A percentile compares a stretch with the other conserved stretches of the same genome.
Conservation (phyloP, 257 asterid species). For the Gentiana straminea region DNA sequence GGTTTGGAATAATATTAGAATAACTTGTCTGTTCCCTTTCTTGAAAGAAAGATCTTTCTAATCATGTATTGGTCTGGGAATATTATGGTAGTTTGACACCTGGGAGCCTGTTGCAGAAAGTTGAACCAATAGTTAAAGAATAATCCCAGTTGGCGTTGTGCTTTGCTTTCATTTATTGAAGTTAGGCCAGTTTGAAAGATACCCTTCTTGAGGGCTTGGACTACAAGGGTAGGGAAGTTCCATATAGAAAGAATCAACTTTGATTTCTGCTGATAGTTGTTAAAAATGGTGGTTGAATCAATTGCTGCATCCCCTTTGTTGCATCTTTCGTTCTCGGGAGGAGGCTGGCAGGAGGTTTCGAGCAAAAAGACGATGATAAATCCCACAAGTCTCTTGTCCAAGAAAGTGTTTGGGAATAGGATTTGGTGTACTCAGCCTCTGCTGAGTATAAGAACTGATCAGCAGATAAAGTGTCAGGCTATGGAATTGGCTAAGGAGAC, state of each 20-base stretch:
- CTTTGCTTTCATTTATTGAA: background rate
- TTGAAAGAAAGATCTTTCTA: background rate
- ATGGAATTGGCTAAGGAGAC: conserved; percentile 63
- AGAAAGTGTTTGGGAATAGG: conserved; percentile 20
- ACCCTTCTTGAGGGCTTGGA: background rate
- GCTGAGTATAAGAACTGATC: conserved; percentile 12
- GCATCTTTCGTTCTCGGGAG: conserved; percentile 37
- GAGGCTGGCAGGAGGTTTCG: conserved; percentile 27
- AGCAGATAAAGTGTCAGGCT: conserved; percentile 55
- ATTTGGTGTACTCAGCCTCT: conserved; percentile 14
- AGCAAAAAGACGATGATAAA: conserved; percentile 21
- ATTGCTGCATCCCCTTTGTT: conserved; percentile 68
- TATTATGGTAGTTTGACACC: conserved; percentile 14
- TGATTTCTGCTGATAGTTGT: conserved; percentile 5
- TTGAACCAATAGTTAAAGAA: conserved; percentile 9
- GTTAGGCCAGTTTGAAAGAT: background rate
- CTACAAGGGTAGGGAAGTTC: background rate
- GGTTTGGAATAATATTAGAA: conserved; percentile 33
- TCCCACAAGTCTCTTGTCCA: conserved; percentile 23
- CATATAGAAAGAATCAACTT: background rate
- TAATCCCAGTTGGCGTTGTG: background rate
- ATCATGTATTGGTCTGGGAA: conserved; percentile 4
- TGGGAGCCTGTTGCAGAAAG: conserved; percentile 14
- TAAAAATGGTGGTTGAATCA: conserved; percentile 51
- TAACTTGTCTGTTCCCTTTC: too few relatives aligned